Evolutionary conservation across 2,329 filamentous ascomycete genomes (phyloP).

Genomic region (Exophiala mesophila): DNA sequence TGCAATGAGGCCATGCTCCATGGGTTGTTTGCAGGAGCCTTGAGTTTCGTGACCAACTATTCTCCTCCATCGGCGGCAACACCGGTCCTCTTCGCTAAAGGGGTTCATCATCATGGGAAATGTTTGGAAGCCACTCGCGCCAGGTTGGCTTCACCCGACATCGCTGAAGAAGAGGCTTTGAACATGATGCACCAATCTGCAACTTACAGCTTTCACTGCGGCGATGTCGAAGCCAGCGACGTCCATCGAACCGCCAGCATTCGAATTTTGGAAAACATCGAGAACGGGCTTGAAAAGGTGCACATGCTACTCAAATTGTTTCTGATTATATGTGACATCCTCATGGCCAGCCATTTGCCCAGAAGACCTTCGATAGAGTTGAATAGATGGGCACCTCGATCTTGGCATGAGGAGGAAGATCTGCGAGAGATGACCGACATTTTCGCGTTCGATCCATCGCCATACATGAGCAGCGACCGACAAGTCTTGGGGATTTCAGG

Average conservation of each 20-base stretch:
- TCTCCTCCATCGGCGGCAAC: conserved; percentile 10
- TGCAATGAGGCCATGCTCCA: conserved; percentile 13
- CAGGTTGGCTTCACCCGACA: conserved; percentile 4
- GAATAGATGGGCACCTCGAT: conserved; percentile 8
- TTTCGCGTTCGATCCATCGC: conserved; percentile 8
- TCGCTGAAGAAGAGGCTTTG: conserved; percentile 7
- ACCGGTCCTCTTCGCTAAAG: conserved; percentile 11
- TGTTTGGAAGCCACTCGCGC: conserved; percentile 11
- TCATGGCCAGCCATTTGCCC: conserved; percentile 10
- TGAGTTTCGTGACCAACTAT: conserved; percentile 14
- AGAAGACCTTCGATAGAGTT: conserved; percentile 9
- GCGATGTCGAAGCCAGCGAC: conserved; percentile 12
- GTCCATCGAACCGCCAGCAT: conserved; percentile 7
- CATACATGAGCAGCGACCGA: conserved; percentile 6
- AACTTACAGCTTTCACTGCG: conserved; percentile 14
- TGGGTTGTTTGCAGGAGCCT: conserved; percentile 11
- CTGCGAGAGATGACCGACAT: conserved; percentile 5
- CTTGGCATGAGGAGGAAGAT: conserved; percentile 7
- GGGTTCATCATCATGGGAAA: conserved; percentile 14
- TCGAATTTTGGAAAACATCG: conserved; percentile 6
- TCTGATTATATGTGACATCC: conserved; percentile 9
- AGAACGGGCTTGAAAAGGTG: conserved; percentile 9
- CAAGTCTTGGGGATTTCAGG: conserved; percentile 8
- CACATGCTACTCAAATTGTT: conserved; percentile 10
- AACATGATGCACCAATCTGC: conserved; percentile 11